These are phyloP conservation scores for Penstemon davidsonii DNA, from an alignment of 257 asterid genomes.

Conservation along the genomic window DNA sequence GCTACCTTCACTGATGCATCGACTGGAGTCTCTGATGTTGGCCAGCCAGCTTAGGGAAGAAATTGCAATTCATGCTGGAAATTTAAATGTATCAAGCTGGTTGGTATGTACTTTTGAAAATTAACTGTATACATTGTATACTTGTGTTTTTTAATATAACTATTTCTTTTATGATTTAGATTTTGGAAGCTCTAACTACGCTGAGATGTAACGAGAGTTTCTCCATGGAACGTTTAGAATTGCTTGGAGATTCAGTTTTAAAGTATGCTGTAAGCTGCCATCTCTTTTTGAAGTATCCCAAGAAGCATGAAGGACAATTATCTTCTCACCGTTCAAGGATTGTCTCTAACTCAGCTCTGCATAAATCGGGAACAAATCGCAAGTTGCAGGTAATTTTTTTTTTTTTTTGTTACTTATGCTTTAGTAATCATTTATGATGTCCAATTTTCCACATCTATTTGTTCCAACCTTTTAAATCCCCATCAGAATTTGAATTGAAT, in stretches of 20 bases:
- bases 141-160: slow-evolving; percentile 19
- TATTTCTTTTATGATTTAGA: slow-evolving; percentile 42
- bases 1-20: slow-evolving; percentile 93
- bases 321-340: slow-evolving; percentile 50
- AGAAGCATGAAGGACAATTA: slow-evolving; percentile 70
- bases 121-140: slow-evolving; percentile 1
- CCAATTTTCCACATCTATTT: background rate
- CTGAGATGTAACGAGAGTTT: slow-evolving; percentile 75
- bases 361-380: slow-evolving; percentile 60
- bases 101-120: slow-evolving; percentile 48
- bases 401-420: background rate
- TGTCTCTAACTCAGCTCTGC: slow-evolving; percentile 67
- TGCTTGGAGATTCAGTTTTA: slow-evolving; percentile 91
- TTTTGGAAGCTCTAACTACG: slow-evolving; percentile 88
- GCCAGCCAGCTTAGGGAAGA: slow-evolving; percentile 87
- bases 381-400: slow-evolving; percentile 65
- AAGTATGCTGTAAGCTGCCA: slow-evolving; percentile 79
- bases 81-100: slow-evolving; percentile 55
- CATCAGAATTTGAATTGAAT: too few relatives aligned
- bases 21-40: slow-evolving; percentile 82
- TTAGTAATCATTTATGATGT: background rate
- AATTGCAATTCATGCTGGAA: slow-evolving; percentile 50
- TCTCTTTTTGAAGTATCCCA: slow-evolving; percentile 76
- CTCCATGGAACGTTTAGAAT: slow-evolving; percentile 93
- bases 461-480: background rate